Base-by-base conservation (phyloP, 2,329 filamentous ascomycete genomes). In the Colletotrichum spinosum region DNA sequence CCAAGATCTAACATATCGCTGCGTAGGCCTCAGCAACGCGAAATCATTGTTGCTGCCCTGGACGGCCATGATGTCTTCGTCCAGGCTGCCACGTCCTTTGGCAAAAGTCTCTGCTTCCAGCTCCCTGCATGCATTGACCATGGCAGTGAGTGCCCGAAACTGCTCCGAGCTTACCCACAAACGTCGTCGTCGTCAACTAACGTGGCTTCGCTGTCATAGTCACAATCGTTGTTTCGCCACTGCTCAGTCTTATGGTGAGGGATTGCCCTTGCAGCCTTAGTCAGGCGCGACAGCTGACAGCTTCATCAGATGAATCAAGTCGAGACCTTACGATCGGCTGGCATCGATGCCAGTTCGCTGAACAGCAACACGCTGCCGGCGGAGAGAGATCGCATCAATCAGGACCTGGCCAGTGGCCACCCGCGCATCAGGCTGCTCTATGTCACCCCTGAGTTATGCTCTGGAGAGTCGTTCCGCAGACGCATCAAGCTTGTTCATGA, bases 61-160 rank as follows among this genome's bases (percentile, higher is more conserved):
- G 88, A 91, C 60, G 91, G 93, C 13, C 85, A 94, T 68, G 95
- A 98, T 89, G 91, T 98, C 48, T 97, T 97, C 74, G 86, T 98
- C 1, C 95, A 97, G 78, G 95, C 95, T 51, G 92, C 92, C 59
- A 94, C 92, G 3, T 93, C 91, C 9, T 97, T 97, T 76, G 95
- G 94, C 46, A 97, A 97, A 78, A 97, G 93, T 73, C 78, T 97
- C 57, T 97, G 95, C 80, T 97, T 95, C 75, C 94, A 97, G 76
- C 84, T 97, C 1, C 94, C 94, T 8, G 94, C 94, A 33, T 89
- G 97, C 38, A 90, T 97, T 61, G 91, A 95, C 72, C 88, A 90
- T 76, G 95, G 95, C 69, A 93, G 92, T 94, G 80, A 73, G 90
- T 86, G 50, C 44, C 51, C 37, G 52, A 46, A 58, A 53, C 58